Percentiles rank a stretch among this genome's conserved stretches.
phyloP scores from a whole-genome alignment of 768 basidiomycete genomes.

The Clitopilus passeckerianus region DNA sequence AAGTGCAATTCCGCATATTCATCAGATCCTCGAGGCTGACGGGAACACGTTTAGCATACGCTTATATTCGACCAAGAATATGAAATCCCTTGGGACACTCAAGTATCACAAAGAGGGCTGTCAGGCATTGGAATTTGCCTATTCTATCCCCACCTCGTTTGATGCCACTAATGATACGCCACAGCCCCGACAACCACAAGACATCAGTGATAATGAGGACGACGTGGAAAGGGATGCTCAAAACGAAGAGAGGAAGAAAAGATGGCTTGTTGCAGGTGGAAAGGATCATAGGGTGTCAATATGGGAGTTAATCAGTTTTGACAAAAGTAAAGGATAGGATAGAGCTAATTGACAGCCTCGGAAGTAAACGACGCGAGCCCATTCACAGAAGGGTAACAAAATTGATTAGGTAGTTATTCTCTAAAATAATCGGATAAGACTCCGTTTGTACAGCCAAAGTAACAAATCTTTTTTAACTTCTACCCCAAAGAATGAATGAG shows the following conservation, averaged over 20 bases:
- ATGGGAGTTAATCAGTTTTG: slow-evolving; percentile 61
- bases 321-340: slow-evolving; percentile 18
- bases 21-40: not conserved
- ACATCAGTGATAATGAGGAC: slow-evolving; percentile 9
- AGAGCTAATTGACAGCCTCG: not conserved
- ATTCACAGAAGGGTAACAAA: not conserved
- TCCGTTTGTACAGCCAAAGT: not conserved
- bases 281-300: slow-evolving; percentile 70
- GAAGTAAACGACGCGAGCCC: no score
- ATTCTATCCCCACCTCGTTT: slow-evolving; percentile 7
- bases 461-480: not conserved
- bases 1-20: slow-evolving; percentile 17
- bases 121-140: slow-evolving; percentile 72
- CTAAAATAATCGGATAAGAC: not conserved
- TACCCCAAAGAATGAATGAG: not conserved
- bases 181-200: no score
- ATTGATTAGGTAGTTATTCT: not conserved
- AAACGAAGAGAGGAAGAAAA: slow-evolving; percentile 47
- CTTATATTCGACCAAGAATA: slow-evolving; percentile 72
- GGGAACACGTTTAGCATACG: slow-evolving; percentile 50
- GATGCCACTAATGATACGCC: not conserved
- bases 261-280: slow-evolving; percentile 63
- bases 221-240: slow-evolving; percentile 34
- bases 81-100: slow-evolving; percentile 83
- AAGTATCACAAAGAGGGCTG: slow-evolving; percentile 77